These are phyloP conservation scores for Fonsecaea nubica DNA, from an alignment of 2,329 filamentous ascomycete genomes.

Conservation along the genomic window DNA sequence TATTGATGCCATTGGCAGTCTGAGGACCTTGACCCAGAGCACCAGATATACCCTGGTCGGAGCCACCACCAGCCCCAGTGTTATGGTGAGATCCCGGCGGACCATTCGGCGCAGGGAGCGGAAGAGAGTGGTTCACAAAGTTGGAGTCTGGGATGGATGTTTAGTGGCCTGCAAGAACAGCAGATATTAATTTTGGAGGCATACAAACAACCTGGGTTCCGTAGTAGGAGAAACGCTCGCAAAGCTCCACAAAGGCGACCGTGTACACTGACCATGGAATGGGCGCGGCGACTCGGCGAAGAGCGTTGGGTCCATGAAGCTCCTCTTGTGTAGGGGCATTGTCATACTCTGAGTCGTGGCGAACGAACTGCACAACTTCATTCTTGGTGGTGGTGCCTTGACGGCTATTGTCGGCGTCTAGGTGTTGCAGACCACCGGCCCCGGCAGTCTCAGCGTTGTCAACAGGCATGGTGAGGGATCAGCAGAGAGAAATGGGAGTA, in stretches of 20 bases:
- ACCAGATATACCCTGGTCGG: slow-evolving; percentile 55
- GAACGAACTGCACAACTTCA: slow-evolving; percentile 3
- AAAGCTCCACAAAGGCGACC: slow-evolving; percentile 75
- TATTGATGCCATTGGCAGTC: slow-evolving; percentile 59
- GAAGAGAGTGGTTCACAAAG: slow-evolving; percentile 21
- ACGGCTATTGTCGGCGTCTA: slow-evolving; percentile 3
- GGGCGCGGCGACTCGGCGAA: slow-evolving; percentile 17
- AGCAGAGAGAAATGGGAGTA: not conserved
- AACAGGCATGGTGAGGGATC: slow-evolving; percentile 11
- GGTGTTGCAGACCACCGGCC: slow-evolving; percentile 20
- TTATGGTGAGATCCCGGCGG: slow-evolving; percentile 56
- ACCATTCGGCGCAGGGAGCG: slow-evolving; percentile 36
- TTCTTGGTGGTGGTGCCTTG: slow-evolving; percentile 17
- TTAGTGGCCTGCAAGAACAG: not conserved
- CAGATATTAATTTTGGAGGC: slow-evolving; percentile 29
- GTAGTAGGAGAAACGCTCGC: slow-evolving; percentile 50
- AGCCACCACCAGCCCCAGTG: slow-evolving; percentile 57
- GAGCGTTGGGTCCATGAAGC: slow-evolving; percentile 19
- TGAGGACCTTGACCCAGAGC: slow-evolving; percentile 65
- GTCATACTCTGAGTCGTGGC: slow-evolving; percentile 11
- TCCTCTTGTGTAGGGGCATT: slow-evolving; percentile 11
- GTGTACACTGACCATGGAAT: slow-evolving; percentile 60
- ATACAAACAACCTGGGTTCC: slow-evolving; percentile 71
- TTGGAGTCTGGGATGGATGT: slow-evolving; percentile 14
- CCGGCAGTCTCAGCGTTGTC: slow-evolving; percentile 20